These are phyloP conservation scores for Syncephalastrum contaminatum DNA, from an alignment of 371 early-diverging fungal genomes.

Conservation along the genomic window DNA sequence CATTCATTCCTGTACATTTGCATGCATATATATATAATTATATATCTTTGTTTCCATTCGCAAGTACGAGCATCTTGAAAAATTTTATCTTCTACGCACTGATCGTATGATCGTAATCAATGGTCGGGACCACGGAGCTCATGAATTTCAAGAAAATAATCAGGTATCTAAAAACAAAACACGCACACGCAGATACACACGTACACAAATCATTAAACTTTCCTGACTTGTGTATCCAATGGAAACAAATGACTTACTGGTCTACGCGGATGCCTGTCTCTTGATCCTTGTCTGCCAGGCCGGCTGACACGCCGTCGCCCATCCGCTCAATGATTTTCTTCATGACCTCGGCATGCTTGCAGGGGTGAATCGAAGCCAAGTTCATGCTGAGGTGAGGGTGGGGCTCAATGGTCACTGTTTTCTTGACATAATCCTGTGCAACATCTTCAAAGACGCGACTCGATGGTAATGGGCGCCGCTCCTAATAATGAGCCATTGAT, in stretches of 20 bases:
- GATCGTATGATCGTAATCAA: constrained; percentile 96
- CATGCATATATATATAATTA: too few relatives aligned
- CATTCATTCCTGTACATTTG: constrained; percentile 11
- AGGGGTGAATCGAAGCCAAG: constrained; percentile 94
- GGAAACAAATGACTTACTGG: constrained; percentile 61
- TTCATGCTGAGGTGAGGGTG: constrained; percentile 89
- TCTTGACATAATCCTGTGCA: constrained; percentile 95
- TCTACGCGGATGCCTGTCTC: constrained; percentile 78
- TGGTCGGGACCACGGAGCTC: constrained; percentile 93
- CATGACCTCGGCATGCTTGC: constrained; percentile 98
- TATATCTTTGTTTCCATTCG: too few relatives aligned
- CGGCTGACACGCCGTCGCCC: constrained; percentile 44
- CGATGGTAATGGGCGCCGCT: constrained; percentile 83
- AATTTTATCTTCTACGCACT: constrained; percentile 27
- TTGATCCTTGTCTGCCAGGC: constrained; percentile 14
- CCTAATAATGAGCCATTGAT: constrained; percentile 15
- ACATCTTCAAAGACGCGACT: constrained; percentile 94
- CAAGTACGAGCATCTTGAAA: too few relatives aligned
- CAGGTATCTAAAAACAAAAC: constrained; percentile 59
- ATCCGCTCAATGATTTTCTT: constrained; percentile 89
- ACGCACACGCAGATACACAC: too few relatives aligned
- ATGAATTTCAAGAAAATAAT: constrained; percentile 96
- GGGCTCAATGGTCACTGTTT: constrained; percentile 96
- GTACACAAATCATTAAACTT: neutral
- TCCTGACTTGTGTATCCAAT: constrained; percentile 3